Conservation (phyloP, 148 eudicot genomes). For the Fallopia convolvulus region DNA sequence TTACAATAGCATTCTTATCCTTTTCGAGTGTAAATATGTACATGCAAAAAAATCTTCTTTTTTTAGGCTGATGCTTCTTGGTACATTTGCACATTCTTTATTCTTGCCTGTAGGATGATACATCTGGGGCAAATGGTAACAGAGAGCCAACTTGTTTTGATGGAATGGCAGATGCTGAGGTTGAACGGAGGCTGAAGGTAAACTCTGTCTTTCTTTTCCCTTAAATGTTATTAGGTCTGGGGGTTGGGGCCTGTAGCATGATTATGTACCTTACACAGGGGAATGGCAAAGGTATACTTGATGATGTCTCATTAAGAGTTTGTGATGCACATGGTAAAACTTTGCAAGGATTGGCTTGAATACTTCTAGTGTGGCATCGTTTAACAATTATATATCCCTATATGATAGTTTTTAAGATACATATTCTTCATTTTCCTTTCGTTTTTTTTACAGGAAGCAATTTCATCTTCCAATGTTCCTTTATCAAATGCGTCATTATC, state of each 20-base stretch:
- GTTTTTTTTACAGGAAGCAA: constrained; percentile 52
- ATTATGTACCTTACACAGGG: not conserved
- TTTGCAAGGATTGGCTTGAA: not conserved
- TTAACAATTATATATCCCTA: not conserved
- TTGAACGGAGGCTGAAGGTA: constrained; percentile 91
- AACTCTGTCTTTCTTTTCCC: not conserved
- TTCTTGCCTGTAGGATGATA: constrained; percentile 52
- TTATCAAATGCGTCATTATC: constrained; percentile 31
- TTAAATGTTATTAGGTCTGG: not conserved
- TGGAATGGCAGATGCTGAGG: constrained; percentile 88
- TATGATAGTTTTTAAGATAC: not conserved
- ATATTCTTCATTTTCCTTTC: not conserved
- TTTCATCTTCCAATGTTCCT: constrained; percentile 36
- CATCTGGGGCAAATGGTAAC: constrained; percentile 45
- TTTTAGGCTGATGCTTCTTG: not conserved
- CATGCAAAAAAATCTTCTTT: not conserved
- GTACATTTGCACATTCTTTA: constrained; percentile 10
- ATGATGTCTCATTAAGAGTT: not conserved
- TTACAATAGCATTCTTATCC: not conserved
- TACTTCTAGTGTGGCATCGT: not conserved
- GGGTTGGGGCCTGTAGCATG: not conserved
- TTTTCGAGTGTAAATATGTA: not conserved
- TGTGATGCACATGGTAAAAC: not conserved
- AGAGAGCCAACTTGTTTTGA: constrained; percentile 66
- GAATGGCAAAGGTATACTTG: not conserved